These are phyloP conservation scores for Tricholoma hemisulphureum DNA, from an alignment of 768 basidiomycete genomes.

Conservation along the genomic window DNA sequence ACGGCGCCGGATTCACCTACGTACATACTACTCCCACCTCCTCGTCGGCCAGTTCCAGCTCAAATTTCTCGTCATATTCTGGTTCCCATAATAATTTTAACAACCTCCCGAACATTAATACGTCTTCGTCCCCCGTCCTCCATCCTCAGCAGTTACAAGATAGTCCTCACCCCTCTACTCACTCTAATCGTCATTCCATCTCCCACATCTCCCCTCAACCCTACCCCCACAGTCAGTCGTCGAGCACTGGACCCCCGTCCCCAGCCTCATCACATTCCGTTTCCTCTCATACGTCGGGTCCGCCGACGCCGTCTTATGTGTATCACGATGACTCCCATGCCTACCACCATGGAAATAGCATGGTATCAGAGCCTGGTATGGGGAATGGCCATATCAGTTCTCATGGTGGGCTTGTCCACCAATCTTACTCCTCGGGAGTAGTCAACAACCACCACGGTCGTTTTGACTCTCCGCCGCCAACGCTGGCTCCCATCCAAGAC, in stretches of 20 bases:
- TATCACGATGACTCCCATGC: conserved; percentile 45
- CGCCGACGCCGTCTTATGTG: conserved; percentile 46
- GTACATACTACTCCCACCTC: conserved; percentile 37
- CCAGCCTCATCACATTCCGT: conserved; percentile 53
- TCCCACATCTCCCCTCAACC: conserved; percentile 57
- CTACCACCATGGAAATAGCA: conserved; percentile 34
- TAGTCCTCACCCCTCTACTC: conserved; percentile 29
- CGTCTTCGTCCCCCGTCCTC: conserved; percentile 15
- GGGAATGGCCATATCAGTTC: conserved; percentile 33
- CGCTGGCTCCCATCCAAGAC: conserved; percentile 55
- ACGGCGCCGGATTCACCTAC: conserved; percentile 35
- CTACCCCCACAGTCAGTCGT: conserved; percentile 36
- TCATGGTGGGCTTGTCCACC: conserved; percentile 19
- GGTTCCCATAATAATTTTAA: conserved; percentile 26
- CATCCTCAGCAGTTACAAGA: conserved; percentile 19
- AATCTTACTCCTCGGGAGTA: conserved; percentile 20
- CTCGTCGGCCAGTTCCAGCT: conserved; percentile 20
- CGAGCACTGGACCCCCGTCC: conserved; percentile 43
- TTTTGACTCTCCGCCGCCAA: conserved; percentile 54
- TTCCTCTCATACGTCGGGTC: conserved; percentile 42
- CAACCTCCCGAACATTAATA: conserved; percentile 23
- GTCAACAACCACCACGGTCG: conserved; percentile 25
- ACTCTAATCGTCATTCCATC: conserved; percentile 55
- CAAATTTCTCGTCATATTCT: conserved; percentile 34
- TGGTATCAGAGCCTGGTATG: conserved; percentile 28